These are phyloP conservation scores for Rhododendron williamsianum DNA, from an alignment of 148 eudicot genomes.

Conservation along the genomic window DNA sequence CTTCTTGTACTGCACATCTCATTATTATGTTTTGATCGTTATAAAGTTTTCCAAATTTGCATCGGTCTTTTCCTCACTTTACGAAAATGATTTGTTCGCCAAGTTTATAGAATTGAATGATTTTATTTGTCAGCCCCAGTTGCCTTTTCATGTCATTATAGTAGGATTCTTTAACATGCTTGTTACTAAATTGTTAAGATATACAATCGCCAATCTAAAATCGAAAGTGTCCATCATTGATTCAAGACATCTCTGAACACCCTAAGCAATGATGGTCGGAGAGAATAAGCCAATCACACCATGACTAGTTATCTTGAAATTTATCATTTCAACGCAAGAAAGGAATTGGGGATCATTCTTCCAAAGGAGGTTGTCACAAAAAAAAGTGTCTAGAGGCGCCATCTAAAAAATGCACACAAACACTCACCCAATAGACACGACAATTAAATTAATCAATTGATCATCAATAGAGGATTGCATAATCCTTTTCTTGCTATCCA, in stretches of 20 bases:
- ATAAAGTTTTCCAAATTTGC: not conserved
- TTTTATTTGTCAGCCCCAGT: too few species aligned
- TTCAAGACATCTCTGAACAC: not conserved
- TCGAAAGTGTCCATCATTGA: not conserved
- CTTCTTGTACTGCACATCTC: not conserved
- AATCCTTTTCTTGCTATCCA: not conserved
- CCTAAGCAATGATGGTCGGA: not conserved
- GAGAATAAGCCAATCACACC: not conserved
- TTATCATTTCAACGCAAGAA: too few species aligned
- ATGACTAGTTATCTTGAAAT: not conserved
- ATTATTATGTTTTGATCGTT: not conserved
- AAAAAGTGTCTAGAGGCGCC: not conserved
- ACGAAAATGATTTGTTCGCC: not conserved
- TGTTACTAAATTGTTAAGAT: not conserved
- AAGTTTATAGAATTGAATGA: not conserved
- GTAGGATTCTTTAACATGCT: not conserved
- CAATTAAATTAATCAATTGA: not conserved
- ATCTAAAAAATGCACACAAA: not conserved
- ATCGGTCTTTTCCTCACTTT: not conserved
- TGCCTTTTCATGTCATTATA: too few species aligned
- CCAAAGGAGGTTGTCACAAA: not conserved
- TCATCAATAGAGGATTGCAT: not conserved
- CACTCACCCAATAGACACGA: not conserved
- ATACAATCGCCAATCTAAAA: not conserved
- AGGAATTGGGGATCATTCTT: not conserved